These are phyloP conservation scores for Nemania abortiva DNA, from an alignment of 2,329 filamentous ascomycete species.

Conservation along the genomic window DNA sequence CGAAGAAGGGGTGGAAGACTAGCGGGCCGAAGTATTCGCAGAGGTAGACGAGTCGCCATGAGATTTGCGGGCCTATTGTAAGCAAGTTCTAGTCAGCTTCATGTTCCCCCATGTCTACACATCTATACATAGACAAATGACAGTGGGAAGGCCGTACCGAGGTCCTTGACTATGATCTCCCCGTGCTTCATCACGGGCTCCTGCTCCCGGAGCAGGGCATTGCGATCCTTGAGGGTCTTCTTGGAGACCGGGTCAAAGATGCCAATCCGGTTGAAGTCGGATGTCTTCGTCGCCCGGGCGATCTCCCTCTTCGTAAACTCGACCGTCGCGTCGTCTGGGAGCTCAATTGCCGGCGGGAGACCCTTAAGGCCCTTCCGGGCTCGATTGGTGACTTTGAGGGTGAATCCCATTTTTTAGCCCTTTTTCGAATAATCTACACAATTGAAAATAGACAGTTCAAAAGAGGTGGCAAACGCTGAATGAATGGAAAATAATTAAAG, in stretches of 20 bases:
- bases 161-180: conserved; percentile 88
- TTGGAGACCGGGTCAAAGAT: conserved; percentile 70
- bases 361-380: conserved; percentile 58
- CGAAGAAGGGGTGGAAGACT: conserved; percentile 81
- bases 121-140: too few relatives aligned
- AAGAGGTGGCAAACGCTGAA: background rate
- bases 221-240: conserved; percentile 73
- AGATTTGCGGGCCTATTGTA: conserved; percentile 80
- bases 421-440: background rate
- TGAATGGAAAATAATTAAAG: background rate
- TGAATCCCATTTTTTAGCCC: conserved; percentile 45
- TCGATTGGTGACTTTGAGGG: conserved; percentile 48
- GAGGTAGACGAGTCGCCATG: conserved; percentile 93
- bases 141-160: conserved; percentile 70
- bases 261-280: conserved; percentile 72
- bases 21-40: conserved; percentile 95
- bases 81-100: conserved; percentile 21
- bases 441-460: background rate
- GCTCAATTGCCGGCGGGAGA: conserved; percentile 64
- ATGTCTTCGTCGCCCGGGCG: conserved; percentile 63
- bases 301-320: conserved; percentile 70
- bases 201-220: conserved; percentile 64
- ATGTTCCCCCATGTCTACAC: background rate
- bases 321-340: conserved; percentile 65
- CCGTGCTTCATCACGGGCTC: conserved; percentile 61